These are phyloP conservation scores for Saccharomycopsis babjevae DNA, from an alignment of 805 yeast genomes.

Conservation along the genomic window DNA sequence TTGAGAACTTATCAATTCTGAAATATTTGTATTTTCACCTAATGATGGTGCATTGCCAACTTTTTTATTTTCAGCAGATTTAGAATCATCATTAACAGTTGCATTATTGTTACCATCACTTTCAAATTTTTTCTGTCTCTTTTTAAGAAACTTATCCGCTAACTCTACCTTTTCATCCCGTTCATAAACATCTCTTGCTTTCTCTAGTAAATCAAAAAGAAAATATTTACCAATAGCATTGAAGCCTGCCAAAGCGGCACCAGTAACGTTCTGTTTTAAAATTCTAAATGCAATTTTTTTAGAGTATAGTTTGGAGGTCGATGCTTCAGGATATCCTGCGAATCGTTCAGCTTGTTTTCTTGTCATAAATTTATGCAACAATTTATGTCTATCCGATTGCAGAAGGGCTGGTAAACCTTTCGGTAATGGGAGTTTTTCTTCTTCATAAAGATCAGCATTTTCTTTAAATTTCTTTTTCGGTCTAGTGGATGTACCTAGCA, in stretches of 20 bases:
- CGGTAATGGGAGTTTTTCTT: constrained; percentile 4
- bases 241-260: constrained; percentile 9
- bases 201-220: constrained; percentile 16
- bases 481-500: neutral
- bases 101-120: neutral
- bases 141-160: constrained; percentile 4
- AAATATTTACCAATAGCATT: constrained; percentile 17
- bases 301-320: constrained; percentile 9
- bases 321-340: constrained; percentile 15
- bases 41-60: neutral
- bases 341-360: constrained; percentile 12
- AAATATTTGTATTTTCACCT: neutral
- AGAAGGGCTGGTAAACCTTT: constrained; percentile 5
- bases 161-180: constrained; percentile 7
- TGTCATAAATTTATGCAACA: constrained; percentile 14
- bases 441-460: neutral
- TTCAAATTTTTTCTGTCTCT: constrained; percentile 7
- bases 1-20: neutral
- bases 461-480: neutral
- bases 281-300: constrained; percentile 14
- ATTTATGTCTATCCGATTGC: constrained; percentile 15
- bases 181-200: constrained; percentile 17
- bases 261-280: constrained; percentile 13
- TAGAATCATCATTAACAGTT: neutral
- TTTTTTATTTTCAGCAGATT: neutral